Evolutionary conservation across 768 basidiomycete genomes (phyloP), one percentile per base, ranked within the genome.

Genomic region (Tylopilus rubrobrunneus): DNA sequence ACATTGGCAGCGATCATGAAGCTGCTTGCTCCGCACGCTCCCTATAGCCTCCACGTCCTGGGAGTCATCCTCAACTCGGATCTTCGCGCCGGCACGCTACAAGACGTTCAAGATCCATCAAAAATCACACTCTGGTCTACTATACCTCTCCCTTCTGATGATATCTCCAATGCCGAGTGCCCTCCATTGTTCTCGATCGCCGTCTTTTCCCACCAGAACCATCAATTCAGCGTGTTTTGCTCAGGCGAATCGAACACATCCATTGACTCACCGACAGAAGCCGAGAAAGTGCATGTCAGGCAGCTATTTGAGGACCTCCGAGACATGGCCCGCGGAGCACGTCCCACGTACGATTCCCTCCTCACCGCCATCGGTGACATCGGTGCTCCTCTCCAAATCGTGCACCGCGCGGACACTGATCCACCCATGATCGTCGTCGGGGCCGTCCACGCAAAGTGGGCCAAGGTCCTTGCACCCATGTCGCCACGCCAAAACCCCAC

Each of bases 41-140:
- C 62, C 10, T 51, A 53, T 47, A 57, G 56, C 14, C 51, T 60
- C 12, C 37, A 52, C 21, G 40, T 62, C 42, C 51, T 67, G 9
- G 63, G 65, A 14, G 17, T 31, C 49, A 37, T 67, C 33, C 55
- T 59, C 17, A 67, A 67, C 42, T 11, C 61, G 11, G 36, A 43
- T 39, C 54, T 45, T 25, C 64, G 61, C 29, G 8, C 55, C 28
- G 45, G n/a, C 37, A 55, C 49, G 3, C 28, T 61, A n/a, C 58
- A 19, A 45, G 43, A 42, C n/a, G 19, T 57, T 3, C 19, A 19
- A 19, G 52, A 67, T 29, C 33, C 56, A 47, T 56, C 65, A 45
- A 52, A 58, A 44, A 25, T 57, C 34, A 51, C 29, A 0, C 51
- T 62, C 36, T 62, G 66, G 65, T 63, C 65, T 4, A 19, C 65